phyloP scores from a whole-genome alignment of 345 rosid genomes.

The Theobroma cacao region DNA sequence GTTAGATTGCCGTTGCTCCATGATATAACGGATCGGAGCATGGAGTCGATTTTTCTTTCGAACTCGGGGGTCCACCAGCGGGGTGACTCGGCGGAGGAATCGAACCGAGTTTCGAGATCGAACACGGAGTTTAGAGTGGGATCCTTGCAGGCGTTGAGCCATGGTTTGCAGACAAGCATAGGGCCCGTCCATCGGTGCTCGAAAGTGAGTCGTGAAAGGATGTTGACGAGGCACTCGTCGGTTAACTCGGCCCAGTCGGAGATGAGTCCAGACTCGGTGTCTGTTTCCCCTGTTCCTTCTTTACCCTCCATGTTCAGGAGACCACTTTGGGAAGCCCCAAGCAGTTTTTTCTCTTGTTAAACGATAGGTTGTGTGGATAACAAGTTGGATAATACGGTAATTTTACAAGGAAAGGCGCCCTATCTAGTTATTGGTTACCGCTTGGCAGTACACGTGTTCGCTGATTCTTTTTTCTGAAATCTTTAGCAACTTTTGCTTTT shows the following conservation, averaged over 20 bases:
- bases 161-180: slow-evolving; percentile 68
- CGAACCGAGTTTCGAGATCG: slow-evolving; percentile 67
- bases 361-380: neutral
- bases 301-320: neutral
- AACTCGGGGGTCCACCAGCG: slow-evolving; percentile 68
- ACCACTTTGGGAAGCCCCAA: neutral
- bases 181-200: slow-evolving; percentile 80
- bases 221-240: slow-evolving; percentile 61
- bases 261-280: slow-evolving; percentile 14
- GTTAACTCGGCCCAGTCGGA: slow-evolving; percentile 77
- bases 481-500: too few relatives aligned
- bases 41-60: slow-evolving; percentile 63
- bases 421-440: too few relatives aligned
- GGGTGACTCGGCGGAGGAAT: slow-evolving; percentile 43
- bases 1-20: slow-evolving; percentile 65
- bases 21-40: slow-evolving; percentile 58
- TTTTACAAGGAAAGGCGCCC: neutral
- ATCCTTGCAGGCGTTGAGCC: slow-evolving; percentile 66
- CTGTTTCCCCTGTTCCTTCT: neutral
- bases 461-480: too few relatives aligned
- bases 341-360: neutral
- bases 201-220: slow-evolving; percentile 62
- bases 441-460: too few relatives aligned
- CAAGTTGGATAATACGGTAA: neutral
- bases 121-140: slow-evolving; percentile 58